Base-by-base conservation (phyloP, 345 rosid genomes). In the Passiflora organensis region DNA sequence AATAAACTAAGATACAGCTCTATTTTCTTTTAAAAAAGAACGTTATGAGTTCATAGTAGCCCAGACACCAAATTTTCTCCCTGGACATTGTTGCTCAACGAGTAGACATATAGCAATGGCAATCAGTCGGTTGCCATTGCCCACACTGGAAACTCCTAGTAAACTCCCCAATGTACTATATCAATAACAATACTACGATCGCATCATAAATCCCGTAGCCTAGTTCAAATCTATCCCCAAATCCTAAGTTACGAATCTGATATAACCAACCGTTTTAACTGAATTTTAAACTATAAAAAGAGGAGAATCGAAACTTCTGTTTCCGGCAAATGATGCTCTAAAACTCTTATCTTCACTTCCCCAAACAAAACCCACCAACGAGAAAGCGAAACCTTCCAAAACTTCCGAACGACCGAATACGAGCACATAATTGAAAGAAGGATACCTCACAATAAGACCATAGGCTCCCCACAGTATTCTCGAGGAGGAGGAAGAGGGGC, bases 381-480 rank as follows among this genome's bases (percentile, higher is more conserved):
- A 28, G 8, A 28, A 2, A 28, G 8, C 3, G 34, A 28, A 28
- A 28, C 8, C 34, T 28, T n/a, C n/a, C n/a, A n/a, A 28, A 28
- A 28, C 8, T 28, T 28, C 34, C 34, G 8, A 28, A 28, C 34
- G 8, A 28, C 3, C 34, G 3, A 28, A 28, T 28, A 2, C 8
- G 5, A 28, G 8, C 8, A 28, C 34, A 28, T 3, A 3, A 28
- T 28, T 28, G 34, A 28, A 28, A 28, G 34, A 28, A 28, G 34
- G 8, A 28, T 28, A 59, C 63, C 63, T 59, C 15, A 39, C 10
- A 24, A 9, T 14, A 37, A 58, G 20, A 48, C 6, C 28, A 48
- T 21, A 13, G 19, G 15, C 23, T n/a, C 20, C 13, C 13, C 3
- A 54, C 2, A 32, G 6, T 54, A 11, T 12, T 20, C 45, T 32